Evolutionary conservation across 306 rosid genomes (phyloP).

Genomic region (Quercus engelmannii): DNA sequence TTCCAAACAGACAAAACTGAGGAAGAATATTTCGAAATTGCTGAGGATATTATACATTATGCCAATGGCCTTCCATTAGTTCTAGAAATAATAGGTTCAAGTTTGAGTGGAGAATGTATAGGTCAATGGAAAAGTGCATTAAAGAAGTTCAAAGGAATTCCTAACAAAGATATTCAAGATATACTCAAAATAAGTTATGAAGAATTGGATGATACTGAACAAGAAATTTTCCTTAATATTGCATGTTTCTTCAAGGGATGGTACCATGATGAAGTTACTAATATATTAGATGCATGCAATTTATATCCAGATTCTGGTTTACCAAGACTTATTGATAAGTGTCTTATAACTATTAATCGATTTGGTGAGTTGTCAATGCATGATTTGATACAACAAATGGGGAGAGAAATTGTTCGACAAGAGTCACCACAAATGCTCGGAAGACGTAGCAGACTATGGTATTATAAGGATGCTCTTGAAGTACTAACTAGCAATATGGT

Average conservation of each 20-base stretch:
- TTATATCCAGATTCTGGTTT: not conserved
- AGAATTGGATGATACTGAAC: not conserved
- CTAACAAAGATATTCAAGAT: not conserved
- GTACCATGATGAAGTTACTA: not conserved
- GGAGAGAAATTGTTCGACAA: constrained; percentile 11
- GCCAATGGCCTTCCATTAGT: not conserved
- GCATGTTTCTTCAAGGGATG: constrained; percentile 23
- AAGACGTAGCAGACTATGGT: constrained; percentile 24
- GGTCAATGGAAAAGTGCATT: constrained; percentile 16
- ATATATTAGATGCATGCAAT: not conserved
- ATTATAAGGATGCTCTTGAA: not conserved
- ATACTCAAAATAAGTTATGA: not conserved
- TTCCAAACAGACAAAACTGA: not conserved
- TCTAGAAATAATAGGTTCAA: not conserved
- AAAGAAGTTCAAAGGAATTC: not conserved
- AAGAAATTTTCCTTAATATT: constrained; percentile 9
- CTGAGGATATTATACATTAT: not conserved
- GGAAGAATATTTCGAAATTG: not conserved
- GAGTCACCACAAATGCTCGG: constrained; percentile 12
- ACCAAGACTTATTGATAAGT: not conserved
- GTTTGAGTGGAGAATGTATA: not conserved
- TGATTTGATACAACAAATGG: constrained; percentile 17
- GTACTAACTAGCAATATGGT: constrained; percentile 7
- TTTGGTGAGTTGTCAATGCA: constrained; percentile 3
- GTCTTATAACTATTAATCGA: not conserved